Evolutionary conservation across 441 rosid genomes (phyloP).

Genomic region (Melastoma candidum): DNA sequence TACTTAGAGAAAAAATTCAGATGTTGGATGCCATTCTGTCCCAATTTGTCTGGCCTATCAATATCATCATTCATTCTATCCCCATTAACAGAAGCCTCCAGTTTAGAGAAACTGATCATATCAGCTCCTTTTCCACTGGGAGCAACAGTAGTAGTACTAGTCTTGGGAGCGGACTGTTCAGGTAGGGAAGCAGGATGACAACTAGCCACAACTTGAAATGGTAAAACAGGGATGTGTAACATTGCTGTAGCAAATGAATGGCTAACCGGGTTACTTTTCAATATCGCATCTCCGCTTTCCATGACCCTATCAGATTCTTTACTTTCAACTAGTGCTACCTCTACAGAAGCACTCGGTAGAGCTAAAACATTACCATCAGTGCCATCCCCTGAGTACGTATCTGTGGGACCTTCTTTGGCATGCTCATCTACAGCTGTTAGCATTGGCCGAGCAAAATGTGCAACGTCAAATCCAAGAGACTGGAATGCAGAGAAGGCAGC

Average conservation of each 20-base stretch:
- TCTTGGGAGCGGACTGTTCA: slow-evolving; percentile 22
- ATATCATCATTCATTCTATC: slow-evolving; percentile 14
- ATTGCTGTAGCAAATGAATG: slow-evolving; percentile 31
- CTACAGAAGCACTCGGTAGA: slow-evolving; percentile 24
- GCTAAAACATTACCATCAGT: slow-evolving; percentile 19
- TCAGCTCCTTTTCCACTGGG: slow-evolving; percentile 13
- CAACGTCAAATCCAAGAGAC: slow-evolving; percentile 73
- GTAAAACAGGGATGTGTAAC: slow-evolving; percentile 16
- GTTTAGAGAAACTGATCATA: slow-evolving; percentile 14
- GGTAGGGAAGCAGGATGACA: slow-evolving; percentile 22
- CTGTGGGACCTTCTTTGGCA: slow-evolving; percentile 23
- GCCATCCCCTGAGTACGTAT: slow-evolving; percentile 22
- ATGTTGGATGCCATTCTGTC: slow-evolving; percentile 15
- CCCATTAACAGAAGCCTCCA: slow-evolving; percentile 22
- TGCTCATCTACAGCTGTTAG: slow-evolving; percentile 27
- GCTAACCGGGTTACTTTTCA: slow-evolving; percentile 23
- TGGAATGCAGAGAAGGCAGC: slow-evolving; percentile 91
- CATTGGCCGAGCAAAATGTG: slow-evolving; percentile 50
- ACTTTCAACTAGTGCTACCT: slow-evolving; percentile 23
- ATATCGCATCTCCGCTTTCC: slow-evolving; percentile 27
- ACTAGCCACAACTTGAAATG: slow-evolving; percentile 17
- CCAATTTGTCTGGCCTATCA: slow-evolving; percentile 20
- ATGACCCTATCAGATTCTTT: slow-evolving; percentile 25
- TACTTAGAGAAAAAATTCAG: slow-evolving; percentile 26
- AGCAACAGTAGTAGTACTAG: slow-evolving; percentile 15